Conservation (phyloP, 805 yeast genomes). For the Saturnispora sekii region DNA sequence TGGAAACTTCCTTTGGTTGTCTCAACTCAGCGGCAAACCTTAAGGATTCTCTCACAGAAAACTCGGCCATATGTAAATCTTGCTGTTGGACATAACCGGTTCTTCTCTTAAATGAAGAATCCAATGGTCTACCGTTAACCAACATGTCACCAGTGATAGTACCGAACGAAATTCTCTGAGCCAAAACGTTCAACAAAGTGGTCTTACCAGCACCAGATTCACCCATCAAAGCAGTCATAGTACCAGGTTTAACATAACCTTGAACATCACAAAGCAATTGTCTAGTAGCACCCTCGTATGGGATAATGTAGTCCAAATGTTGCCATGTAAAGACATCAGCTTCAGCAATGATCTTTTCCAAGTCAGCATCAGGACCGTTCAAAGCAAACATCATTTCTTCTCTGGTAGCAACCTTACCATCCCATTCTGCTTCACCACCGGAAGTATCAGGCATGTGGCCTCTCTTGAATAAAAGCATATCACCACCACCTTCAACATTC, state of each 20-base stretch:
- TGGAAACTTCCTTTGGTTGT: slow-evolving; percentile 32
- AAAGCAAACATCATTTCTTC: slow-evolving; percentile 23
- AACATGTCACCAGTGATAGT: slow-evolving; percentile 47
- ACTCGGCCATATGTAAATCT: slow-evolving; percentile 40
- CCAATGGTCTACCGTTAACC: slow-evolving; percentile 42
- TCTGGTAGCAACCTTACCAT: slow-evolving; percentile 30
- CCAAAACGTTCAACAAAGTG: slow-evolving; percentile 42
- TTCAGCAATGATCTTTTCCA: slow-evolving; percentile 32
- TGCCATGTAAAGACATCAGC: slow-evolving; percentile 56
- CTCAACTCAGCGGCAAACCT: slow-evolving; percentile 42
- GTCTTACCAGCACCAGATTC: slow-evolving; percentile 59
- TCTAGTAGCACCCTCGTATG: slow-evolving; percentile 34
- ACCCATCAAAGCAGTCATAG: slow-evolving; percentile 53
- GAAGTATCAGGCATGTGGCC: slow-evolving; percentile 26
- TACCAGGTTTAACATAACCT: slow-evolving; percentile 42
- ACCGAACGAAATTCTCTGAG: slow-evolving; percentile 43
- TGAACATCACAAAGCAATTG: slow-evolving; percentile 34
- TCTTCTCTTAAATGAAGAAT: slow-evolving; percentile 40
- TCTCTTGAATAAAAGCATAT: slow-evolving; percentile 34
- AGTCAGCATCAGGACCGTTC: slow-evolving; percentile 26
- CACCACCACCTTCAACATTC: slow-evolving; percentile 26
- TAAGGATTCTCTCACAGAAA: slow-evolving; percentile 43
- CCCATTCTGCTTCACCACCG: slow-evolving; percentile 29
- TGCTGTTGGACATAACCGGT: slow-evolving; percentile 50
- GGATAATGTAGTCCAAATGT: slow-evolving; percentile 47